These are phyloP conservation scores for Rhodosporidiobolus odoratus DNA, from an alignment of 768 basidiomycete species.

Conservation along the genomic window DNA sequence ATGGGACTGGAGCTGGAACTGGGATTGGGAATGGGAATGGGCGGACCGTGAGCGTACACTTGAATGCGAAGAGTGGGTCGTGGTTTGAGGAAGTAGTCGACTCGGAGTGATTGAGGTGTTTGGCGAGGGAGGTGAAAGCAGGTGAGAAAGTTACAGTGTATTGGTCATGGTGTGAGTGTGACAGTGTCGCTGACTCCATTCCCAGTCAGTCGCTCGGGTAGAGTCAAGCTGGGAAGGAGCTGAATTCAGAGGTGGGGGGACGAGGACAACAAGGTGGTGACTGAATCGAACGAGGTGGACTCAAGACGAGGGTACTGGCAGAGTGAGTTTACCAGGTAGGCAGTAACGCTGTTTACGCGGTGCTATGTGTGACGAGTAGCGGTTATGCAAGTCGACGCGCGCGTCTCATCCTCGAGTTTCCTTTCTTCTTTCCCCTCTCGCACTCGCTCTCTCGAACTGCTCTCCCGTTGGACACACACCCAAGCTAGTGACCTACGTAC, in stretches of 20 bases:
- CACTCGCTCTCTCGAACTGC: neutral
- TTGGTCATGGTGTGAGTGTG: neutral
- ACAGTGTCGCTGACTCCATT: no score
- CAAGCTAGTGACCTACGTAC: neutral
- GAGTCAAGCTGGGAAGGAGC: neutral
- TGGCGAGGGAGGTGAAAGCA: slow-evolving; percentile 11
- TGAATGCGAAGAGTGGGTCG: slow-evolving; percentile 8
- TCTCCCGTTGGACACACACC: no score
- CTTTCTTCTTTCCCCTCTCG: neutral
- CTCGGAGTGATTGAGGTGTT: neutral
- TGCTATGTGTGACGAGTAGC: no score
- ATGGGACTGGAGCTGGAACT: no score
- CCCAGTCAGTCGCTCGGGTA: neutral
- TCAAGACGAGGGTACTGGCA: neutral
- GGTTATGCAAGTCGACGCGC: neutral
- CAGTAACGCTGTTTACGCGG: no score
- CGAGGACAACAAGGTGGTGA: neutral
- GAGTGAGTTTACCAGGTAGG: no score
- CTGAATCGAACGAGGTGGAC: neutral
- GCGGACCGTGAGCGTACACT: neutral
- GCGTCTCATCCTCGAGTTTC: neutral
- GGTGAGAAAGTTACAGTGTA: slow-evolving; percentile 3
- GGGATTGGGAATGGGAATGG: no score
- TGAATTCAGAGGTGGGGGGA: neutral
- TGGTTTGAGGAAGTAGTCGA: neutral